Evolutionary conservation across 2,329 filamentous ascomycete species (phyloP), one percentile per base, ranked within the genome.

Genomic region (Alternaria panax): DNA sequence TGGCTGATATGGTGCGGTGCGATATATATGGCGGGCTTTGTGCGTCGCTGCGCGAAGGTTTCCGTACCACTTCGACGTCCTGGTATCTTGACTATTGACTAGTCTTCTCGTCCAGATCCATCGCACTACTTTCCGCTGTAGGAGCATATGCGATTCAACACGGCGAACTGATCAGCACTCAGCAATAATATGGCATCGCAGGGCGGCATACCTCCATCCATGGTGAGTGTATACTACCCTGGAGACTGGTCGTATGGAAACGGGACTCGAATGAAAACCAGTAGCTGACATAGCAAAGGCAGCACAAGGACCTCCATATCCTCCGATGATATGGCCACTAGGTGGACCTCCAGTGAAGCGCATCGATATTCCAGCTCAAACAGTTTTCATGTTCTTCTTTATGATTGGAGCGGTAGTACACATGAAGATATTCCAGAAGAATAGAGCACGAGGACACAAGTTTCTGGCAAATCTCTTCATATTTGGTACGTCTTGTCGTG

Each of bases 351-450:
- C 80, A 9, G 70, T 70, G 1, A 69, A 75, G 41, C 52, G 56
- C 6, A 56, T 79, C 52, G 81, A 83, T 53, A 70, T 82, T 11
- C 80, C 81, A 2, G 72, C 79, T 27, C 73, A 74, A 27, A 66
- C 79, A 3, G 70, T 82, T 38, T 79, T 82, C 60, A 71, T 82
- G 32, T 27, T 72, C 22, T 67, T 83, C n/a, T 83, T 76, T 67
- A 62, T 81, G 32, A 41, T 71, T 47, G 75, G 72, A n/a, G 80
- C 78, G 5, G 68, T 68, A 7, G 67, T 70, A 6, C 78, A 83
- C 62, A 80, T 82, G 77, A 74, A 71, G 4, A 78, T 80, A 30
- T 78, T 81, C 57, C 74, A 75, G 61, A 60, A 66, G 28, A 82
- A 83, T 62, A 69, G 57, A 53, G 63, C 68, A 30, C 65, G 70